These are phyloP conservation scores for Apiotrichum gamsii DNA, from an alignment of 1,284 basidiomycete species.

Conservation along the genomic window DNA sequence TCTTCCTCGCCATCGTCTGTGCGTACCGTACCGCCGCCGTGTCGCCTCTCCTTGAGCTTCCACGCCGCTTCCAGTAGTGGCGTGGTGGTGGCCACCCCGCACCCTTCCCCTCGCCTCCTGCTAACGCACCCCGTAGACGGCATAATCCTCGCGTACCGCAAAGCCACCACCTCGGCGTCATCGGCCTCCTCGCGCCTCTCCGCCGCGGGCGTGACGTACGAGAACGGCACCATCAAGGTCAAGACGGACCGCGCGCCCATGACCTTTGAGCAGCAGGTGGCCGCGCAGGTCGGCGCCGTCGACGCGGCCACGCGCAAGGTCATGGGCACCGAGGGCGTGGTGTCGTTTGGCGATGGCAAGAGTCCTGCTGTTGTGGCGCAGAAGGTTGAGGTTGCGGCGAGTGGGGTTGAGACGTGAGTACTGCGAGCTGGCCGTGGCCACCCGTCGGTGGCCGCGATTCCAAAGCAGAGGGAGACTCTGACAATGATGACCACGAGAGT, in stretches of 20 bases:
- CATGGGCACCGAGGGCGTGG: not conserved
- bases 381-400: not conserved
- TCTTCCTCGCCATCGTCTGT: conserved; percentile 38
- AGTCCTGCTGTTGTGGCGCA: too few relatives aligned
- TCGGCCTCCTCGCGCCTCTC: conserved; percentile 13
- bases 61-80: not conserved
- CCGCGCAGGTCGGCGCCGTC: not conserved
- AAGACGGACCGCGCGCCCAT: conserved; percentile 29
- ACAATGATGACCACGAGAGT: not conserved
- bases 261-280: conserved; percentile 31
- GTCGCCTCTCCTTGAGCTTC: not conserved
- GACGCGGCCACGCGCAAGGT: not conserved
- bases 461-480: not conserved
- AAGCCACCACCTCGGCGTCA: conserved; percentile 5
- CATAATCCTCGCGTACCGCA: conserved; percentile 13
- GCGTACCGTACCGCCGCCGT: conserved; percentile 12
- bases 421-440: too few relatives aligned
- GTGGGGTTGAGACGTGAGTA: conserved; percentile 11
- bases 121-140: conserved; percentile 12
- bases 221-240: conserved; percentile 22
- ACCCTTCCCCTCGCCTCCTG: not conserved
- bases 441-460: not conserved
- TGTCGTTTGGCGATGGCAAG: not conserved
- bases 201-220: conserved; percentile 21
- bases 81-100: too few relatives aligned